A percentile compares a stretch with the other conserved stretches of the same genome.
Evolutionary conservation across 31 red algal species (phyloP).

Genomic region (Odonthalia washingtoniensis): DNA sequence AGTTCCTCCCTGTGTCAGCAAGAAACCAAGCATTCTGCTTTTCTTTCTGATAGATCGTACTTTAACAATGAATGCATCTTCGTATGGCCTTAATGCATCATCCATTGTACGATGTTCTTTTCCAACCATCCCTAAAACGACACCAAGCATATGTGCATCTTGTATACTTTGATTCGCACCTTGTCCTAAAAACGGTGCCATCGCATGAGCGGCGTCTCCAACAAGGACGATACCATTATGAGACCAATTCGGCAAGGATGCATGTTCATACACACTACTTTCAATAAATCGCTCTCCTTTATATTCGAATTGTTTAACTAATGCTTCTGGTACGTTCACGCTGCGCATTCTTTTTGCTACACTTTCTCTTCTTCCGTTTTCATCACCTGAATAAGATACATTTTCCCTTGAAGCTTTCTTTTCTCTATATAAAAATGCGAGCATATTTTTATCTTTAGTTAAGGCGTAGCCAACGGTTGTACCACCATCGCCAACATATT

Average conservation of each 20-base stretch:
- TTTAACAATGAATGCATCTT: background rate
- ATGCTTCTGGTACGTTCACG: no score
- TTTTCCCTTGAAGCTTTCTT: constrained; percentile 31
- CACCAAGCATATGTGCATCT: constrained; percentile 61
- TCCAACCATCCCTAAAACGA: constrained; percentile 16
- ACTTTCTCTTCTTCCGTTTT: background rate
- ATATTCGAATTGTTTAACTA: no score
- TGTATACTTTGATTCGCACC: constrained; percentile 84
- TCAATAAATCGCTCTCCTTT: constrained; percentile 65
- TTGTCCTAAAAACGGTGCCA: constrained; percentile 81
- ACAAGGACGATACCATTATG: constrained; percentile 54
- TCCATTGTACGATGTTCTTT: background rate
- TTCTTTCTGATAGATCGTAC: background rate
- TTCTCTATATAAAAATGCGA: constrained; percentile 54
- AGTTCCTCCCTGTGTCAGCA: background rate
- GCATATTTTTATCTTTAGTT: constrained; percentile 11
- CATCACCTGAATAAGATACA: constrained; percentile 26
- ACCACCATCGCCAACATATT: constrained; percentile 68
- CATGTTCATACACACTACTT: constrained; percentile 59
- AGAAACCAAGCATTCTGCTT: background rate
- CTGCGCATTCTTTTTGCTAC: background rate
- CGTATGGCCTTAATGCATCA: background rate
- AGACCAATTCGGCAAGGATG: constrained; percentile 33
- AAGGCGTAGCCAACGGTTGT: constrained; percentile 60
- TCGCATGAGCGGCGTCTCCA: constrained; percentile 88